Base-by-base conservation (phyloP, 805 yeast species). In the Hanseniaspora nectarophila region DNA sequence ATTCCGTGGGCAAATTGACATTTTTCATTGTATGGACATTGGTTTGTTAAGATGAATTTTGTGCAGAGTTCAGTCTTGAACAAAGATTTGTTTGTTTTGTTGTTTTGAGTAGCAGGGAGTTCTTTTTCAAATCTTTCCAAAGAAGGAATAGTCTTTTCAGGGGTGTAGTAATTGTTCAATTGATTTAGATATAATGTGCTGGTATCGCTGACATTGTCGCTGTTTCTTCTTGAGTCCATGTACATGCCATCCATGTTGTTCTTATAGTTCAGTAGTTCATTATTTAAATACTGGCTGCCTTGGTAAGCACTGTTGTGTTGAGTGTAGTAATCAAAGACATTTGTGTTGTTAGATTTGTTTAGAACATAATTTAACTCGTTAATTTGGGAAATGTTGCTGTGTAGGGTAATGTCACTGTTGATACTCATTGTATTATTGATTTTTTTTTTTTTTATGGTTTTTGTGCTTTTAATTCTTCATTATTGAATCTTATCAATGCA, bases 1-100 rank as follows among this genome's bases (percentile, higher is more conserved):
- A 76, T 72, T 18, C 97, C 96, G 63, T 88, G 97, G 5, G 96
- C 96, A 73, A 88, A 88, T 69, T 88, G 96, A 66, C 97, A 88
- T 70, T 88, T 88, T 57, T 76, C 74, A 2, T 95, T 95, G 64
- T 88, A 88, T 15, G 95, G 95, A 65, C 97, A 88, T 48, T 65
- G 61, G 23, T 85, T 84, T 57, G 78, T 75, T 59, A 76, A 78
- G 62, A 79, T 76, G 63, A 74, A 88, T 24, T 89, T 81, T 37
- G 81, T 82, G 66, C 97, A 88, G 53, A 89, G 73, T 66, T 88
- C 97, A 0, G 97, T 89, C 69, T 88, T 88, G 75, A 86, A 88
- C 37, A 88, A 73, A 57, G 77, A 82, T 31, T 85, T 80, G 64
- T 81, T 76, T 52, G 74, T 56, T 42, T 60, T 62, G 42, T 54